These are phyloP conservation scores for Vigna nakashimae DNA, from an alignment of 306 rosid genomes.

Conservation along the genomic window DNA sequence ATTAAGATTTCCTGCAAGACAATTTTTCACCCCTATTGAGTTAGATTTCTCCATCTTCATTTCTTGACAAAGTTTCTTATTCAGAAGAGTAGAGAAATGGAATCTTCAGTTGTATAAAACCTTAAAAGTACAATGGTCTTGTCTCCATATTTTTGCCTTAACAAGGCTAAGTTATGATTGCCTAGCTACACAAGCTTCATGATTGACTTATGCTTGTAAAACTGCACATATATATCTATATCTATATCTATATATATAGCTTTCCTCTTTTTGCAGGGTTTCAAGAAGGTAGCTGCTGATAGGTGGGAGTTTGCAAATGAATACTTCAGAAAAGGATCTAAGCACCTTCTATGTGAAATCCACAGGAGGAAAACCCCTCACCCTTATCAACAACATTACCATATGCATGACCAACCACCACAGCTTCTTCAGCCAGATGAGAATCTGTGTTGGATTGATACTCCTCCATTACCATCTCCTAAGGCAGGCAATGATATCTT, in stretches of 20 bases:
- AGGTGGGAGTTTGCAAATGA: conserved; percentile 91
- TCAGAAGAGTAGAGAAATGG: not conserved
- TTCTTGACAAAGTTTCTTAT: conserved; percentile 8
- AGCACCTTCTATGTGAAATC: conserved; percentile 65
- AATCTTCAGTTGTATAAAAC: conserved; percentile 9
- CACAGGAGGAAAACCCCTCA: conserved; percentile 79
- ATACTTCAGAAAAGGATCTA: conserved; percentile 76
- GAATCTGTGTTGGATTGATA: conserved; percentile 46
- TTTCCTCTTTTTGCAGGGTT: conserved; percentile 56
- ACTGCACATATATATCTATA: not conserved
- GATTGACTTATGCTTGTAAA: conserved; percentile 21
- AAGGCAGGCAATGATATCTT: conserved; percentile 52
- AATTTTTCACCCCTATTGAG: not conserved
- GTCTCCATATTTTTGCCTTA: conserved; percentile 8
- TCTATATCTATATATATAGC: too few species aligned
- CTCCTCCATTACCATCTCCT: conserved; percentile 47
- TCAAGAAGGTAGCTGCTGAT: conserved; percentile 81
- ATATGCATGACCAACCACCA: conserved; percentile 41
- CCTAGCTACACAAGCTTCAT: conserved; percentile 16
- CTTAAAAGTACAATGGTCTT: not conserved
- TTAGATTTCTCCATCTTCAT: conserved; percentile 4
- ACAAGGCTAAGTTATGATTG: conserved; percentile 6
- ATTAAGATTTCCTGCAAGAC: conserved; percentile 2
- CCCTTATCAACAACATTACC: conserved; percentile 55
- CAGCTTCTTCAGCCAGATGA: conserved; percentile 52